Conservation (phyloP, 2,329 filamentous ascomycete genomes). For the Didymella glomerata region DNA sequence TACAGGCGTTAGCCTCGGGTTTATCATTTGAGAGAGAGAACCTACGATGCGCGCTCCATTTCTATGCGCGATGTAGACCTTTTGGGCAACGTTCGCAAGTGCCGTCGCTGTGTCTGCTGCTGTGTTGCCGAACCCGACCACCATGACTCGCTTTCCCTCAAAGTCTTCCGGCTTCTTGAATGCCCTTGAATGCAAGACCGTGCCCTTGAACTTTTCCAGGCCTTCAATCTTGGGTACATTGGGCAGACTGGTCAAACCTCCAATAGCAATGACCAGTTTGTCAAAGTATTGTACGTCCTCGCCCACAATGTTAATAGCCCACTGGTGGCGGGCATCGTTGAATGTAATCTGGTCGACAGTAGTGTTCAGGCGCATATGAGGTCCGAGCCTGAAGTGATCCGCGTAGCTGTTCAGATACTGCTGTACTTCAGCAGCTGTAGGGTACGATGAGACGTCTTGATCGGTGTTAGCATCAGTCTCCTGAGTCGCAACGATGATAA, state of each 20-base stretch:
- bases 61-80: slow-evolving; percentile 37
- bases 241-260: slow-evolving; percentile 28
- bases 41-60: slow-evolving; percentile 33
- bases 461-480: neutral
- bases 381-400: slow-evolving; percentile 29
- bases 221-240: slow-evolving; percentile 30
- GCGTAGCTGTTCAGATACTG: slow-evolving; percentile 31
- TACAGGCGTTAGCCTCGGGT: neutral
- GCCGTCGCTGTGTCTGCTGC: slow-evolving; percentile 38
- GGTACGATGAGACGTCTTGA: slow-evolving; percentile 26
- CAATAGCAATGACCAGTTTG: slow-evolving; percentile 34
- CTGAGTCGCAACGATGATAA: neutral
- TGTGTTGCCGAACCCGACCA: slow-evolving; percentile 39
- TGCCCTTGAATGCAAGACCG: slow-evolving; percentile 23
- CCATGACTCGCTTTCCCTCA: slow-evolving; percentile 30
- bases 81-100: slow-evolving; percentile 29
- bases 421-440: slow-evolving; percentile 32
- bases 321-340: slow-evolving; percentile 25
- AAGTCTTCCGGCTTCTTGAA: slow-evolving; percentile 30
- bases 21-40: neutral
- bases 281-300: slow-evolving; percentile 26
- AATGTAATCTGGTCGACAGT: slow-evolving; percentile 24
- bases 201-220: slow-evolving; percentile 29
- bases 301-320: slow-evolving; percentile 22
- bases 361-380: slow-evolving; percentile 25